phyloP scores from a whole-genome alignment of 202 grass and related monocot genomes.

The Carex sylvatica region DNA sequence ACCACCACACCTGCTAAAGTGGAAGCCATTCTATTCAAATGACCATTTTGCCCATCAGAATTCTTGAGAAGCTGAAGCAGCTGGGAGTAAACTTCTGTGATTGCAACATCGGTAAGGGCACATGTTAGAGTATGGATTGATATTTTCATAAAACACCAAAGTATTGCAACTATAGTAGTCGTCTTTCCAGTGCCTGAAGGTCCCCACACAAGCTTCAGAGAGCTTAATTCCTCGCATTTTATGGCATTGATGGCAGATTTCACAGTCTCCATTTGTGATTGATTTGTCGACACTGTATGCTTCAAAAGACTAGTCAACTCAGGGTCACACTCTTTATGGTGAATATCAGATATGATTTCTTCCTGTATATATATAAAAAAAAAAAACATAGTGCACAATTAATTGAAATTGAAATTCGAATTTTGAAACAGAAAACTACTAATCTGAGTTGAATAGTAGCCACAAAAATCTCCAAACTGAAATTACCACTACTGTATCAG shows the following conservation, averaged over 20 bases:
- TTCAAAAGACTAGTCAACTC: slow-evolving; percentile 20
- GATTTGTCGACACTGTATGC: slow-evolving; percentile 36
- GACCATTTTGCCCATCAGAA: slow-evolving; percentile 19
- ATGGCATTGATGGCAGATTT: slow-evolving; percentile 44
- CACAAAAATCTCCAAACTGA: not conserved
- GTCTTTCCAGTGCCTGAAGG: slow-evolving; percentile 83
- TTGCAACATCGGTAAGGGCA: slow-evolving; percentile 70
- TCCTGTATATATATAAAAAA: slow-evolving; percentile 31
- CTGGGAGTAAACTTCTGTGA: slow-evolving; percentile 47
- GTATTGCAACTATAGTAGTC: slow-evolving; percentile 43
- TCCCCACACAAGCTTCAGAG: slow-evolving; percentile 71
- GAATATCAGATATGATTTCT: slow-evolving; percentile 21
- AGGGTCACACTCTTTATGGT: not conserved
- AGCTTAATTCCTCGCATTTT: slow-evolving; percentile 20
- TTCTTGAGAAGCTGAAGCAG: slow-evolving; percentile 50
- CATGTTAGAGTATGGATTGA: slow-evolving; percentile 64
- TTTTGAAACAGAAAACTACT: not conserved
- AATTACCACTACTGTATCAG: not conserved
- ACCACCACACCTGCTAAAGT: slow-evolving; percentile 56
- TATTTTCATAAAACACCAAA: slow-evolving; percentile 44
- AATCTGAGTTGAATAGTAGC: not conserved
- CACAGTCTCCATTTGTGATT: slow-evolving; percentile 51
- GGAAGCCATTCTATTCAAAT: slow-evolving; percentile 13
- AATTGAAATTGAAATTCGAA: not conserved
- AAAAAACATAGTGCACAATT: not conserved